A percentile compares a stretch with the other conserved stretches of the same genome.
phyloP scores from a whole-genome alignment of 805 yeast genomes.

The Nakazawaea laoshanensis region DNA sequence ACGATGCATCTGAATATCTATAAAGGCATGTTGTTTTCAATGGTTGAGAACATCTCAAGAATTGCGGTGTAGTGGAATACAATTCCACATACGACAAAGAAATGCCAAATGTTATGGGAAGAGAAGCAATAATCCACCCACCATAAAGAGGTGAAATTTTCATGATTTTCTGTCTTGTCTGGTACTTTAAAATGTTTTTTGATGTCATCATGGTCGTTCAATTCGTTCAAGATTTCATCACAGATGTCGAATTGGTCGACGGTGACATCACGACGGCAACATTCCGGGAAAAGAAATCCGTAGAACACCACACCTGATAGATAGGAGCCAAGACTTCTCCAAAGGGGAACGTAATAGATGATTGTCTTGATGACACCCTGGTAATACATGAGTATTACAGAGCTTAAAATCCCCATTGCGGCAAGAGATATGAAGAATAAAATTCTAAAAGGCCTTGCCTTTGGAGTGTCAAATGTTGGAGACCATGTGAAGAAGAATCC shows the following conservation, averaged over 20 bases:
- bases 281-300: slow-evolving; percentile 83
- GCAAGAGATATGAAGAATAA: slow-evolving; percentile 76
- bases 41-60: slow-evolving; percentile 51
- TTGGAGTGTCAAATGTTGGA: slow-evolving; percentile 85
- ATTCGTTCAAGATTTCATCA: slow-evolving; percentile 22
- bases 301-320: slow-evolving; percentile 78
- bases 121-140: slow-evolving; percentile 73
- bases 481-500: slow-evolving; percentile 87
- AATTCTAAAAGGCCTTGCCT: slow-evolving; percentile 71
- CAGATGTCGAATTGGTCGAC: slow-evolving; percentile 33
- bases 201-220: slow-evolving; percentile 19
- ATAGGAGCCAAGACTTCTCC: slow-evolving; percentile 69
- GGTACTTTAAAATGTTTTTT: slow-evolving; percentile 34
- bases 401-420: slow-evolving; percentile 62
- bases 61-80: slow-evolving; percentile 80
- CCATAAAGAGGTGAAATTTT: slow-evolving; percentile 53
- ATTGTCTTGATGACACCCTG: slow-evolving; percentile 50
- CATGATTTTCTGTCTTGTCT: slow-evolving; percentile 19
- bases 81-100: slow-evolving; percentile 84
- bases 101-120: slow-evolving; percentile 92
- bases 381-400: slow-evolving; percentile 41
- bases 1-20: too few relatives aligned
- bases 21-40: slow-evolving; percentile 5
- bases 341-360: slow-evolving; percentile 55
- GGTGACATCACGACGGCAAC: slow-evolving; percentile 67